Evolutionary conservation across 148 eudicot genomes (phyloP), one percentile per base, ranked within the genome.

Genomic region (Fagopyrum tataricum): DNA sequence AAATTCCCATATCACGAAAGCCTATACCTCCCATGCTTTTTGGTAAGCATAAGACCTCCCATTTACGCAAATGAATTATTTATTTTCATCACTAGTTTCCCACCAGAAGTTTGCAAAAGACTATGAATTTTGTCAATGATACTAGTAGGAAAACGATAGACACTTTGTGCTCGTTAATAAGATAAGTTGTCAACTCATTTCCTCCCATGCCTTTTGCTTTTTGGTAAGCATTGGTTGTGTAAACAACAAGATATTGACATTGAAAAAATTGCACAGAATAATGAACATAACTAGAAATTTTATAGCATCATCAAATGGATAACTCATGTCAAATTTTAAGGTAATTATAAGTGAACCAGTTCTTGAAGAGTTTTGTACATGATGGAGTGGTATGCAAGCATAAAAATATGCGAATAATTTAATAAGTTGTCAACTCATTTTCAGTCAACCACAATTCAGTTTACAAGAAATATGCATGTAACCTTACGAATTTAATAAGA

Each of bases 371-470:
- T 79, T 95, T 95, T 81, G 92, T 97, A 80, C 96, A 91, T 44
- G 98, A 90, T 47, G 98, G 98, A 49, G 91, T 97, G 42, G 98
- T 90, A 97, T 95, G 90, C 88, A 84, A n/a, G 75, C 26, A 40
- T 78, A 72, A 78, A 41, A 81, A 62, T 37, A 81, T 37, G n/a
- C n/a, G 10, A 58, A 58, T 42, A 62, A 62, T 31, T 62, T 62
- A 21, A 62, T 62, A 62, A 31, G 68, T 23, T 23, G 39, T 10
- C 66, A 55, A 18, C 26, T 55, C 24, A 55, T 55, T 12, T 5
- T 18, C n/a, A 49, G 53, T 49, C 17, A 62, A 4, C 18, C 24
- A 11, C 2, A 62, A 26, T 11, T 20, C 42, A 5, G 43, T 31
- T 62, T 14, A 1, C 14, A 31, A 13, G 68, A 58, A 62, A 26